Base-by-base conservation (phyloP, 2,329 filamentous ascomycete species). In the Alternaria hordeiaustralica region DNA sequence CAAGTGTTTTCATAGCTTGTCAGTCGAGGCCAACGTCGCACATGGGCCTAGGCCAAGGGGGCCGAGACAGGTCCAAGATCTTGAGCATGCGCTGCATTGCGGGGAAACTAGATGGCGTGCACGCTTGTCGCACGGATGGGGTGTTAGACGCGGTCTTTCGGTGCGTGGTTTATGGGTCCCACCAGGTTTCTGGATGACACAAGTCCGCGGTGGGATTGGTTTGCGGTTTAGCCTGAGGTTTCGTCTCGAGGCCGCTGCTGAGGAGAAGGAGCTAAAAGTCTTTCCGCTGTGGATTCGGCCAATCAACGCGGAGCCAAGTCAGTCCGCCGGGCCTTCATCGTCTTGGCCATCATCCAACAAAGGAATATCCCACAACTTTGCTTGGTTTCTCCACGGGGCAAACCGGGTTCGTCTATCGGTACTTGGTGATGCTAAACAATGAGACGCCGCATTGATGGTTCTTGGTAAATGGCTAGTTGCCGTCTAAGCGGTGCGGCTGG, bases 1-100 rank as follows among this genome's bases (percentile, higher is more conserved):
- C 54, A 46, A 59, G 58, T 44, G 53, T 65, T 57, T 60, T 65
- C 60, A 62, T 50, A 43, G 56, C 51, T 53, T 44, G 28, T 33
- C 58, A 61, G 59, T 43, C 55, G n/a, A 61, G 51, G 26, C 26
- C n/a, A 59, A 18, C 56, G 65, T 61, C 60, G 61, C 53, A 65
- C 43, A 61, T 63, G 54, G 62, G 57, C 58, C 66, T 66, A 63
- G 55, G 67, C 71, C 67, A 73, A 72, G 71, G 51, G 61, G 61
- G 59, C 69, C 67, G 57, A 68, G 65, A 61, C 53, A 60, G 33
- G n/a, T 30, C 68, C 69, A 71, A 71, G 67, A 54, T 66, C 56
- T 68, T 53, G 25, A 53, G 53, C 56, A 9, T 62, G 61, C 59
- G 56, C 49, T 51, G 61, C 54, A 55, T 64, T 67, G 65, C 60